Base-by-base conservation (phyloP, 768 basidiomycete genomes). In the Xerocomus brunneocitrinus region DNA sequence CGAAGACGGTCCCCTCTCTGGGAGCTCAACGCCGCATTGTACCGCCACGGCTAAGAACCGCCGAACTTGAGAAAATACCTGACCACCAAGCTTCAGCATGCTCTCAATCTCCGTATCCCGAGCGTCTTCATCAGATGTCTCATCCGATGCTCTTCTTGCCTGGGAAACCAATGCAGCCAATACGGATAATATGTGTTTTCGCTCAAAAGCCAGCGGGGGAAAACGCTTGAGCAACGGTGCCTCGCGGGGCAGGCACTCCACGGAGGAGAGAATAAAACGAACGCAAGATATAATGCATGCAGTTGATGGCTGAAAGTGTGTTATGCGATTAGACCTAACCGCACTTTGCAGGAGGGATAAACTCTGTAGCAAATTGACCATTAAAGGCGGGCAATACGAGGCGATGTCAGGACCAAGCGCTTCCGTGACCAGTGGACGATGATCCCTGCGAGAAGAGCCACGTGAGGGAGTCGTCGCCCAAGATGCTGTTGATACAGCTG, bases 201-300 rank as follows among this genome's bases (percentile, higher is more conserved):
- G 84, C 63, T 91, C 89, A 51, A 84, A 78, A 4, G 82, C 82
- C 35, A 99, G 77, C 4, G 75, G 55, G 0, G 87, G 81, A 60
- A 83, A 84, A 43, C 73, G 76, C 58, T 78, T 81, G 19, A 99
- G 78, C 22, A 89, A 71, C 0, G 79, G 77, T 1, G 91, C 87
- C 58, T 95, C 91, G 42, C 91, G 85, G 38, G 85, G 82, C 24
- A 97, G 77, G 51, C 91, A 95, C 53, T 89, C 89, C 14, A 91
- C 85, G 10, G 87, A 81, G 28, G 85, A 82, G 41, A 99, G 79
- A 16, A 95, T 87, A 28, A 86, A 82, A 31, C 95, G 87, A 44
- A 98, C 92, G 50, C 90, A 91, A 12, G 92, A 93, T 60, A 99
- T 94, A 55, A 98, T 88, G 69, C 86, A 94, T 13, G 94, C 95